phyloP scores from a whole-genome alignment of 1,284 basidiomycete genomes.

The Filobasidium uniguttulatum region DNA sequence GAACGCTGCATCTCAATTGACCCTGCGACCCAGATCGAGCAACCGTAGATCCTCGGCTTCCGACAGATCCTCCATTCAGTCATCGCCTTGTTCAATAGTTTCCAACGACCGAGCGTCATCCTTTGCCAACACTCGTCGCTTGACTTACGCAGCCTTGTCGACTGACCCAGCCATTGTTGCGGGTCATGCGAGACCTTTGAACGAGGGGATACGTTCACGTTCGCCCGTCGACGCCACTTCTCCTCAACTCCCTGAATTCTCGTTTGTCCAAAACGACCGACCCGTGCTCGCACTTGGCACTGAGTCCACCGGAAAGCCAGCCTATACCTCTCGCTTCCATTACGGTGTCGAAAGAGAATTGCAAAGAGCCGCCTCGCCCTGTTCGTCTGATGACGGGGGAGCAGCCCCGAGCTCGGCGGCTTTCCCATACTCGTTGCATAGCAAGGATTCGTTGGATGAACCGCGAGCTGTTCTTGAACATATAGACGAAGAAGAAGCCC shows the following conservation, averaged over 20 bases:
- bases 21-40: neutral
- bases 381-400: neutral
- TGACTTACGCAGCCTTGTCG: neutral
- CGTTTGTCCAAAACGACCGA: neutral
- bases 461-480: neutral
- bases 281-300: neutral
- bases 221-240: neutral
- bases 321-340: neutral
- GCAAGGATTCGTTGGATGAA: neutral
- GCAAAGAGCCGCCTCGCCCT: too few relatives aligned
- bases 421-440: neutral
- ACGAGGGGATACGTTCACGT: neutral
- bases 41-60: neutral
- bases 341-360: neutral
- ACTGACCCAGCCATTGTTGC: neutral
- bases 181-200: neutral
- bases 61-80: neutral
- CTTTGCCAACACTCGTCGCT: neutral
- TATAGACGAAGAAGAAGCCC: neutral
- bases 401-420: neutral
- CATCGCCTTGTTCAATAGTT: neutral
- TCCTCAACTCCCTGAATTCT: neutral
- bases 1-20: conserved; percentile 2
- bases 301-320: neutral
- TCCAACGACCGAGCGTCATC: neutral